A percentile compares a stretch with the other conserved stretches of the same genome.
phyloP scores from a whole-genome alignment of 2,329 filamentous ascomycete genomes.

The Fusarium circinatum region DNA sequence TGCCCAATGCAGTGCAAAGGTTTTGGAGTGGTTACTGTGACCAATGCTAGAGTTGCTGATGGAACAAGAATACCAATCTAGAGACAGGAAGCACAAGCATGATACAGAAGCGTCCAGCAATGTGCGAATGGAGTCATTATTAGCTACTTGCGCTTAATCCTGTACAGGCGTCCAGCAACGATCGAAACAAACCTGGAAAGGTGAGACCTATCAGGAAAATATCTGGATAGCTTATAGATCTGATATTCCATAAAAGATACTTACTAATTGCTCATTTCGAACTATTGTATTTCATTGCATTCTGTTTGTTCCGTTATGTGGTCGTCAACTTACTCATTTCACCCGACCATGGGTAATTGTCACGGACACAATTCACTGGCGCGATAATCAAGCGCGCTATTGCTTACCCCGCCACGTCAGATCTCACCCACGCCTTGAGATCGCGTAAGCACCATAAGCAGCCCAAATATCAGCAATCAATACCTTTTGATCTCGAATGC shows the following conservation, averaged over 20 bases:
- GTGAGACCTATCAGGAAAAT: no score
- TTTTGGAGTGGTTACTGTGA: no score
- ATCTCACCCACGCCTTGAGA: not conserved
- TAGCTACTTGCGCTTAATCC: no score
- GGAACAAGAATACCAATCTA: no score
- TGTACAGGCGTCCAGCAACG: not conserved
- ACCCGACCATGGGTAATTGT: not conserved
- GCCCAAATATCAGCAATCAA: not conserved
- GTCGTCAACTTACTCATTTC: not conserved
- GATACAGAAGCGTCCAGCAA: no score
- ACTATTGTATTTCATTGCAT: accelerated
- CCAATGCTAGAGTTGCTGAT: no score
- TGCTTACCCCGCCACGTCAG: constrained; percentile 8
- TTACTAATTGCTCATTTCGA: not conserved
- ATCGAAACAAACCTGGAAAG: not conserved
- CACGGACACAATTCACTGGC: not conserved
- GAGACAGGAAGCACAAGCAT: no score
- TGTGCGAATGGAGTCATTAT: no score
- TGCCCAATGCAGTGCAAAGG: not conserved
- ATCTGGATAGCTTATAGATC: no score
- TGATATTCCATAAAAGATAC: no score
- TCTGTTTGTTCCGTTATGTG: not conserved
- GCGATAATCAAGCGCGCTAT: not conserved
- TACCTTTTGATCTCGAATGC: not conserved
- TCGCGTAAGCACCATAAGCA: constrained; percentile 5